Conservation (phyloP, 2,329 filamentous ascomycete genomes). For the Tympanopsis confertula region DNA sequence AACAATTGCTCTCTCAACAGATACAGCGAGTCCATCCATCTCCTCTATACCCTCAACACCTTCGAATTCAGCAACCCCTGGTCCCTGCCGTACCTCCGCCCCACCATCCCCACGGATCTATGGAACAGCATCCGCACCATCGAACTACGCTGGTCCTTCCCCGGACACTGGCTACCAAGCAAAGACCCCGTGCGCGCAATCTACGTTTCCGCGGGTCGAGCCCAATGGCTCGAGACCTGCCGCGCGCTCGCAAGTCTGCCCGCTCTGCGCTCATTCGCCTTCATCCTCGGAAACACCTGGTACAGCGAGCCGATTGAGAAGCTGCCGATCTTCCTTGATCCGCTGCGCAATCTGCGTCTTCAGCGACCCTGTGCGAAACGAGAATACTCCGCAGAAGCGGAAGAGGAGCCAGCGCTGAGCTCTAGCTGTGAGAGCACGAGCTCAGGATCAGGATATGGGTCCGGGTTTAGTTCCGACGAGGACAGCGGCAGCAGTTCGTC, state of each 20-base stretch:
- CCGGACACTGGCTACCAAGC: conserved; percentile 23
- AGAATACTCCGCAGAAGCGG: too few relatives aligned
- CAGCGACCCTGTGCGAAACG: too few relatives aligned
- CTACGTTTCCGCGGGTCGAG: conserved; percentile 20
- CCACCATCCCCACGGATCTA: conserved; percentile 14
- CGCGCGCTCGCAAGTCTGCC: conserved; percentile 11
- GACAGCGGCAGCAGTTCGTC: too few relatives aligned
- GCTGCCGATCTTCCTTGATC: conserved; percentile 19
- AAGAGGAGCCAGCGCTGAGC: too few relatives aligned
- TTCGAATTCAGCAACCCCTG: conserved; percentile 26
- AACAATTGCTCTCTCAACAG: too few relatives aligned
- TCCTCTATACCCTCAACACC: conserved; percentile 19
- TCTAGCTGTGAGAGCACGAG: too few relatives aligned
- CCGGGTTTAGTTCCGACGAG: too few relatives aligned
- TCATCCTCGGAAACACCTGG: conserved; percentile 3
- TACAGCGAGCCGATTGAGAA: conserved; percentile 21
- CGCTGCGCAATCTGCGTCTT: conserved; percentile 13
- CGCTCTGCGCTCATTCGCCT: conserved; percentile 6
- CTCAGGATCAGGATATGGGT: too few relatives aligned
- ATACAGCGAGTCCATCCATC: conserved; percentile 18
- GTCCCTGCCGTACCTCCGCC: conserved; percentile 21
- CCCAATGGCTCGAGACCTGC: conserved; percentile 23
- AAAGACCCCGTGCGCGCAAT: conserved; percentile 23
- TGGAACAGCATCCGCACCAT: conserved; percentile 17
- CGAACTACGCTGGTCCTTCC: conserved; percentile 24